Conservation (phyloP, 352 stramenopile genomes). For the Pythium rishiriense region DNA sequence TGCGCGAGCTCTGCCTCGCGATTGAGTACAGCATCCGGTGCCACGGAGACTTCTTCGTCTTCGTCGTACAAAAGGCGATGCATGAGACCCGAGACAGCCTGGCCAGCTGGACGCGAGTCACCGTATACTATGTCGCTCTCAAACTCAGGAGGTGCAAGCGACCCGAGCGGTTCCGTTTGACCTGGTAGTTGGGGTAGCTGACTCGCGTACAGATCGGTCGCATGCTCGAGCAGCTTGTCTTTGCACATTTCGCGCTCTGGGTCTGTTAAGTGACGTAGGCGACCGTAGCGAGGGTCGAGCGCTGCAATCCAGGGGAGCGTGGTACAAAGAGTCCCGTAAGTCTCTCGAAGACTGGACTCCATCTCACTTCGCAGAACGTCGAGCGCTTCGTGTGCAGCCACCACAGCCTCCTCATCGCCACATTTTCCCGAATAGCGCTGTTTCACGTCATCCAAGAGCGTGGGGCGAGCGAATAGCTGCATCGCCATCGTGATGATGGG, state of each 20-base stretch:
- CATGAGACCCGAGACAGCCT: slow-evolving; percentile 41
- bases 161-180: slow-evolving; percentile 21
- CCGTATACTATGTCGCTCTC: slow-evolving; percentile 39
- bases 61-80: slow-evolving; percentile 54
- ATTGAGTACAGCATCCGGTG: slow-evolving; percentile 26
- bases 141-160: slow-evolving; percentile 27
- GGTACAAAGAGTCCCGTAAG: slow-evolving; percentile 21
- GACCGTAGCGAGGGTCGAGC: slow-evolving; percentile 47
- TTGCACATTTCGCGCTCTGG: slow-evolving; percentile 35
- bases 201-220: slow-evolving; percentile 29
- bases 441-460: slow-evolving; percentile 34
- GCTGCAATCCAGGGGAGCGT: slow-evolving; percentile 43
- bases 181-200: slow-evolving; percentile 26
- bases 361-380: slow-evolving; percentile 21
- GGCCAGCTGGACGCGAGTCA: slow-evolving; percentile 3
- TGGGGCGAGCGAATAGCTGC: slow-evolving; percentile 31
- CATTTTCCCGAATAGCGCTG: slow-evolving; percentile 7
- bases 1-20: slow-evolving; percentile 45
- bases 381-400: slow-evolving; percentile 11
- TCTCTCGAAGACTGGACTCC: slow-evolving; percentile 4
- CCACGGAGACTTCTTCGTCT: slow-evolving; percentile 37
- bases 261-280: slow-evolving; percentile 44
- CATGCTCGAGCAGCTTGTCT: slow-evolving; percentile 17
- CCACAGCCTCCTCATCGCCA: not conserved
- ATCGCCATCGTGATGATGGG: slow-evolving; percentile 39